Conservation (phyloP, 139 green algal genomes). For the Pleodorina starrii region DNA sequence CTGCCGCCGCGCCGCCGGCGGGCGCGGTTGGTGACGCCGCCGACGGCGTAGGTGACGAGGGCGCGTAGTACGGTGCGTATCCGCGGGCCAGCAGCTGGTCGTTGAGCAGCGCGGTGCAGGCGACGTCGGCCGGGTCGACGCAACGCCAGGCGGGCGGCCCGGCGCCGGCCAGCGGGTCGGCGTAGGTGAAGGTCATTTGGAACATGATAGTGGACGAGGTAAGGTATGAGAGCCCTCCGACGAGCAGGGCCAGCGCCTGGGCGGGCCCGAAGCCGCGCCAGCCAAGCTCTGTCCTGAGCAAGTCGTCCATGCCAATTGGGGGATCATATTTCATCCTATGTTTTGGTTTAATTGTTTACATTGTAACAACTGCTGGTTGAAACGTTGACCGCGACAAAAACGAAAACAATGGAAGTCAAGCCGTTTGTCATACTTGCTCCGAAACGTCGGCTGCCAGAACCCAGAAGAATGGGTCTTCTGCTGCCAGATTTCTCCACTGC, state of each 20-base stretch:
- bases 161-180: not conserved
- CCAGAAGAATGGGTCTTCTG: too few species aligned
- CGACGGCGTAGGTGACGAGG: too few species aligned
- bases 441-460: too few species aligned
- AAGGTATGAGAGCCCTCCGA: not conserved
- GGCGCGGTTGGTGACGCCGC: too few species aligned
- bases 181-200: slow-evolving; percentile 19
- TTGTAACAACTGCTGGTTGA: too few species aligned
- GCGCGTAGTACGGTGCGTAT: not conserved
- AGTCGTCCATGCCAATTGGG: not conserved
- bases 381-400: too few species aligned
- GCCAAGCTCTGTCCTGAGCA: not conserved
- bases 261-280: slow-evolving; percentile 36
- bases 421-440: too few species aligned
- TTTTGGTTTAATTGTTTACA: too few species aligned
- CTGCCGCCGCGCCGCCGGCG: not conserved
- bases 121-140: not conserved
- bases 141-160: not conserved
- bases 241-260: not conserved
- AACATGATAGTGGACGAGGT: not conserved
- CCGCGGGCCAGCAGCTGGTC: not conserved
- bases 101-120: not conserved
- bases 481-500: too few species aligned
- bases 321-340: not conserved
- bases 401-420: too few species aligned